Evolutionary conservation across 1,284 basidiomycete genomes (phyloP), one percentile per base, ranked within the genome.

Genomic region (Puccinia horiana): DNA sequence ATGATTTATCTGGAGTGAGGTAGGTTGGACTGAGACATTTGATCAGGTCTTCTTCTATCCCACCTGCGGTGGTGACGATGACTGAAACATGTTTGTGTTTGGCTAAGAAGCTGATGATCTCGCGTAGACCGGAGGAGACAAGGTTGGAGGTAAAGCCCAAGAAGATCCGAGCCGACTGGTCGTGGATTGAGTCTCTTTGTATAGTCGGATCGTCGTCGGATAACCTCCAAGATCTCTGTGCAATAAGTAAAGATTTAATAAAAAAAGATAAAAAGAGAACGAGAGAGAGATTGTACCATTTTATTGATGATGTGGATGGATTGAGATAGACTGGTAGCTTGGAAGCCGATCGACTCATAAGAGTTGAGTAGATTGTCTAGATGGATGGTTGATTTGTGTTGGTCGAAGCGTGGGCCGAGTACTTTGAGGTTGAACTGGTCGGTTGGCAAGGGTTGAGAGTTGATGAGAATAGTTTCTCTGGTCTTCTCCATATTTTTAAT

Each of bases 111-210:
- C 84, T 85, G 78, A 87, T 85, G 56, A 87, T 86, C 65, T 87
- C 86, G 58, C 86, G 83, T 76, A 87, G 82, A 5, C 86, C 86
- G 0, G 86, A 87, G 5, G 86, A 87, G 44, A 87, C 85, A 1
- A 87, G 85, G 76, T 87, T 87, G 26, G 86, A 87, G 0, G 86
- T 87, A 83, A 85, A 87, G 67, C 86, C 86, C 37, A 87, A 85
- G 35, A 87, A 85, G 82, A 87, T 74, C 29, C 69, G 47, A 2
- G 79, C 47, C 20, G 52, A 56, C 47, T 74, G 0, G 44, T 81
- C 79, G 35, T 61, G n/a, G 9, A 18, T 37, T 5, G 79, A 81
- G 20, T 49, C 56, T 52, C 40, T 26, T 52, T 42, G 23, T 16
- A 81, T 47, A 6, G 42, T 76, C n/a, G 80, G 61, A 40, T 82